Base-by-base conservation (phyloP, 805 yeast species). In the Wilhelminamyces savonicus region DNA sequence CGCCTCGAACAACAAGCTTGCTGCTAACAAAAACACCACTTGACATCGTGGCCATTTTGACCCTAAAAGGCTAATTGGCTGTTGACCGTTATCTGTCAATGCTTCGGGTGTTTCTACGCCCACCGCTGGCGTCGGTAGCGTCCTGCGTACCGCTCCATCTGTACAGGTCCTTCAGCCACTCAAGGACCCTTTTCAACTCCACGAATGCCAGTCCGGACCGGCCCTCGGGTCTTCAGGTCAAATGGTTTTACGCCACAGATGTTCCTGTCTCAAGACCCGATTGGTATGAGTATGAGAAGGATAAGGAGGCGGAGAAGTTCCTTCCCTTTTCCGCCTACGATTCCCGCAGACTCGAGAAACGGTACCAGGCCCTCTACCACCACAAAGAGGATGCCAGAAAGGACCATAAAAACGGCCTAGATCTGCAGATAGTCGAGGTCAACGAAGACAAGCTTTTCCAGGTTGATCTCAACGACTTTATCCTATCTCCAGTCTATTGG, bases 231-330 rank as follows among this genome's bases (percentile, higher is more conserved):
- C n/a, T n/a, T n/a, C n/a, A n/a, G n/a, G n/a, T 44, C 13, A 59
- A 67, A 37, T 87, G 97, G 97, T 86, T 74, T 50, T 81, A 85
- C 44, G 90, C 95, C 2, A 78, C 86, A 0, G 95, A 85, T 48
- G 54, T 76, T 5, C 94, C 96, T 1, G 51, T 62, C 9, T 55
- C 73, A 7, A 82, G 82, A 54, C 95, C 95, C 1, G 60, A 50
- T 14, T 72, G 78, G 54, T 67, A 64, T 38, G 50, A 66, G 13
- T 83, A 81, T 48, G 54, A 46, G 20, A 75, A 76, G 23, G 52
- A 55, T 0, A 59, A 63, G 24, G 53, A 62, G 3, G 76, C 95
- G 0, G 51, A 59, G 31, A 74, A 75, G 43, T 90, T 81, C 48
- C 54, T 74, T 11, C 78, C 85, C 2, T 88, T 88, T 50, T 68